Base-by-base conservation (phyloP, 768 basidiomycete genomes). In the Hypholoma fasciculare region DNA sequence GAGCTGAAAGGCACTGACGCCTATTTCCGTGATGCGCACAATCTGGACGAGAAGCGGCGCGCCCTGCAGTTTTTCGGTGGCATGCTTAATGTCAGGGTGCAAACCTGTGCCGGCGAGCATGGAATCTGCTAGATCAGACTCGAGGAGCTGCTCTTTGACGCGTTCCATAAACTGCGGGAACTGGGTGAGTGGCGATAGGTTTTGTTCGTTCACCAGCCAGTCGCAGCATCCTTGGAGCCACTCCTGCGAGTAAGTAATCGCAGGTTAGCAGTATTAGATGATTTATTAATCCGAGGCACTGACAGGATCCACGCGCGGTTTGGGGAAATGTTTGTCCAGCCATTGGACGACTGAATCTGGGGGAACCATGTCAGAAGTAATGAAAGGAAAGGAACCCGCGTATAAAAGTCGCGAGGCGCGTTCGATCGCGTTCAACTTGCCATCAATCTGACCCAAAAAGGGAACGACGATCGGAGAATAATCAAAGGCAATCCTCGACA, bases 1-100 rank as follows among this genome's bases (percentile, higher is more conserved):
- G 16, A 97, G 78, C 52, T 78, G 85, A 66, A 93, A 91, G 0
- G 95, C 96, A 62, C 94, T 94, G 44, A 82, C 75, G 0, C 88
- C 92, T 19, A 97, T 87, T 56, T 98, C 96, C 16, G 85, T 91
- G n/a, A 96, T 82, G 13, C 82, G 78, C 16, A 76, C 72, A 26
- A 97, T 81, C 65, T 97, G 89, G 9, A 95, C 88, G 38, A 93
- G 83, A 34, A 91, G 72, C 1, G 88, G 84, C 6, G 75, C 67
- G 0, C 76, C 74, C 9, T 69, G 65, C 1, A 81, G 69, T 11
- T 65, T 66, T 13, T 66, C 71, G 17, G 79, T 77, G 23, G 73
- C 69, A 7, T 72, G 61, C 12, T 71, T 60, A 49, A 84, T 65
- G 59, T 82, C 65, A 7, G 61, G 63, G 8, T 87, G 85, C 7